phyloP scores from a whole-genome alignment of 495 filamentous ascomycete species.

The Chaetomium tenue region DNA sequence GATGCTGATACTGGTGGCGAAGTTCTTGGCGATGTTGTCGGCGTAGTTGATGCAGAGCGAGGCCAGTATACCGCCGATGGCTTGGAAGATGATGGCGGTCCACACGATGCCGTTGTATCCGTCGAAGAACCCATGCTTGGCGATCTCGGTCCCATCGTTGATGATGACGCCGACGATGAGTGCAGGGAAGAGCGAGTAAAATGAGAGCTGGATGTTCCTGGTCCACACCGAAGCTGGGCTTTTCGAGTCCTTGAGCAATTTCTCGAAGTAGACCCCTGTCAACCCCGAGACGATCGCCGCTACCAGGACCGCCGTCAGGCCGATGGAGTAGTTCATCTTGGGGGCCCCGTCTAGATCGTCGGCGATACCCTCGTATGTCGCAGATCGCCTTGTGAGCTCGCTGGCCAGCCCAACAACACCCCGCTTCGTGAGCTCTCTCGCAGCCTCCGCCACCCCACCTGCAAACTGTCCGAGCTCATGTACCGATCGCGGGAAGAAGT shows the following conservation, averaged over 20 bases:
- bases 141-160: constrained; percentile 80
- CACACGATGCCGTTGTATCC: constrained; percentile 93
- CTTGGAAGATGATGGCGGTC: constrained; percentile 78
- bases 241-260: constrained; percentile 80
- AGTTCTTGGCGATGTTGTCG: constrained; percentile 86
- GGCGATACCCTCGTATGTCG: constrained; percentile 89
- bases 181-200: constrained; percentile 87
- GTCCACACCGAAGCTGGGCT: constrained; percentile 77
- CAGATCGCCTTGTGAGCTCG: constrained; percentile 72
- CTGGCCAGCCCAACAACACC: constrained; percentile 43
- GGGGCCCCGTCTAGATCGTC: constrained; percentile 69
- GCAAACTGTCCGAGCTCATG: constrained; percentile 56
- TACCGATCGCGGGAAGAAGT: constrained; percentile 72
- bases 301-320: constrained; percentile 72
- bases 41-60: constrained; percentile 84
- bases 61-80: constrained; percentile 75
- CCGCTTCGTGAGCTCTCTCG: constrained; percentile 49
- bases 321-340: constrained; percentile 69
- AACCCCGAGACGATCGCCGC: constrained; percentile 77
- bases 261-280: constrained; percentile 91
- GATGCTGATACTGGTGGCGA: constrained; percentile 87
- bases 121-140: constrained; percentile 81
- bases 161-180: constrained; percentile 81
- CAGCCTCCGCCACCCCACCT: constrained; percentile 45
- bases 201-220: constrained; percentile 87